phyloP scores from a whole-genome alignment of 257 asterid genomes.

The Echium plantagineum region DNA sequence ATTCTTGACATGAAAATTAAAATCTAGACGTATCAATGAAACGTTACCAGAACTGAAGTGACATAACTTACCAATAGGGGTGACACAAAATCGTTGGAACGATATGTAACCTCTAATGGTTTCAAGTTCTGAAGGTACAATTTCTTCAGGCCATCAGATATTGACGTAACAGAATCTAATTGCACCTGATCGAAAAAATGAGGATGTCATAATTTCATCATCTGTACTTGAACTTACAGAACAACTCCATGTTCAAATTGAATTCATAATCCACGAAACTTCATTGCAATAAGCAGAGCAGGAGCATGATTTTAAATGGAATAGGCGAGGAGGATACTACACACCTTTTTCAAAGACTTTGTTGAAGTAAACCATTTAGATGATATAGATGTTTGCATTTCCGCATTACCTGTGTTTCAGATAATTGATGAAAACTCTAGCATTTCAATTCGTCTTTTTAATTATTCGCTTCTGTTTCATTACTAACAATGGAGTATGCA shows the following conservation, averaged over 20 bases:
- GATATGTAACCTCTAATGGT: constrained; percentile 80
- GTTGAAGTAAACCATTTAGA: constrained; percentile 87
- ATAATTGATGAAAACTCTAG: constrained; percentile 14
- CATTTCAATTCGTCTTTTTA: neutral
- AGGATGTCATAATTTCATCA: neutral
- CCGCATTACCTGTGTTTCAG: constrained; percentile 37
- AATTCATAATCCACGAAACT: neutral
- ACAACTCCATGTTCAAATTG: constrained; percentile 7
- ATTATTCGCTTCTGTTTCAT: neutral
- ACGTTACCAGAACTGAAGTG: neutral
- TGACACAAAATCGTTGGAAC: constrained; percentile 69
- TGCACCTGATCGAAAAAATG: constrained; percentile 29
- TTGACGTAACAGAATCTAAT: constrained; percentile 60
- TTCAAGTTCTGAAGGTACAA: constrained; percentile 71
- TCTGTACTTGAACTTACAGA: constrained; percentile 1
- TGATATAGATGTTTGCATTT: constrained; percentile 56
- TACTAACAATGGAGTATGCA: neutral
- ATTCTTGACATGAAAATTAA: neutral
- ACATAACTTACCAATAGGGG: constrained; percentile 63
- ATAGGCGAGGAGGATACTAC: neutral
- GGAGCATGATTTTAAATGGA: neutral
- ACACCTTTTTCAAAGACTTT: constrained; percentile 86
- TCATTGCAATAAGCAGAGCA: too few relatives aligned
- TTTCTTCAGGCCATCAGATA: constrained; percentile 72
- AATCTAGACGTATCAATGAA: neutral